Percentiles rank a stretch among this genome's conserved stretches.
These are phyloP conservation scores for Parachaetomium inaequale DNA, from an alignment of 495 filamentous ascomycete genomes.

Conservation along the genomic window DNA sequence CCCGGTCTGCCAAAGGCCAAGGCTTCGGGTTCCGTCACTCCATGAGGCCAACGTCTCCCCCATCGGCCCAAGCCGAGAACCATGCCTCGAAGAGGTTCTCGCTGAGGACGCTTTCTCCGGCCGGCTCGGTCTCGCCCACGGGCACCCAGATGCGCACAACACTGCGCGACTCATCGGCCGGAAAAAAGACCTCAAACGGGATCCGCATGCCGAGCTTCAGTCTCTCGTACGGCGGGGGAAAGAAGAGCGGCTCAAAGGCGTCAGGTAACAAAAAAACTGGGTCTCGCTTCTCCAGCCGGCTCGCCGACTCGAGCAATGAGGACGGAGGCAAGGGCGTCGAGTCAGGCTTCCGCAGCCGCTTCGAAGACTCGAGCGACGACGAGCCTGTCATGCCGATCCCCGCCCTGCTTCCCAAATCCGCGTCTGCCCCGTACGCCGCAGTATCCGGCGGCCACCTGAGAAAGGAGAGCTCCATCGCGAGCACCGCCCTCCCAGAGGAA, in stretches of 20 bases:
- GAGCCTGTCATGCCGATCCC: constrained; percentile 42
- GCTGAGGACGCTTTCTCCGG: constrained; percentile 39
- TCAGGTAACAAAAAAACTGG: constrained; percentile 6
- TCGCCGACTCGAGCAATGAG: constrained; percentile 70
- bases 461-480: constrained; percentile 24
- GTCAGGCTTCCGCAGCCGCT: constrained; percentile 61
- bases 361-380: constrained; percentile 80
- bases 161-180: constrained; percentile 26
- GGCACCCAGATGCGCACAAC: constrained; percentile 31
- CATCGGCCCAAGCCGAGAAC: constrained; percentile 17
- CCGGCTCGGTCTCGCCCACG: constrained; percentile 25
- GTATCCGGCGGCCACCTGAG: constrained; percentile 9
- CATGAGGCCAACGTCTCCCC: constrained; percentile 37
- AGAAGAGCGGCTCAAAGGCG: constrained; percentile 18
- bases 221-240: constrained; percentile 28
- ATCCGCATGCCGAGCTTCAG: constrained; percentile 37
- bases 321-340: constrained; percentile 49
- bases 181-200: constrained; percentile 23
- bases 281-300: constrained; percentile 35
- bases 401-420: constrained; percentile 10
- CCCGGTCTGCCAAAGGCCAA: constrained; percentile 23
- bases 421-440: background rate
- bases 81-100: constrained; percentile 39
- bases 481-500: constrained; percentile 34
- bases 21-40: constrained; percentile 40